Base-by-base conservation (phyloP, 495 filamentous ascomycete genomes). In the Neurospora cerealis region DNA sequence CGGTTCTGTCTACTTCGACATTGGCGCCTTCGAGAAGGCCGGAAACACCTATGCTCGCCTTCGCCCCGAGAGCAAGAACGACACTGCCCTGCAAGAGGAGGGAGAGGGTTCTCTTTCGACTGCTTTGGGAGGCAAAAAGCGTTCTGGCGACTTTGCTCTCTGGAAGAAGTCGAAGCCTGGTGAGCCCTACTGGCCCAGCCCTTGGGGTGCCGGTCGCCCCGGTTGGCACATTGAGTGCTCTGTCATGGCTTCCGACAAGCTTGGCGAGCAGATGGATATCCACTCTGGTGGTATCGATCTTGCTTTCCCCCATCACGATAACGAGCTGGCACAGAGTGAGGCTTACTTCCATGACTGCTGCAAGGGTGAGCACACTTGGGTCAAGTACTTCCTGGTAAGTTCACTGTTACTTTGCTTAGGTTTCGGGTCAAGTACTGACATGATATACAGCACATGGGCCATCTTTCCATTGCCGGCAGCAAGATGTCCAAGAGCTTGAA, bases 221-320 rank as follows among this genome's bases (percentile, higher is more conserved):
- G 96, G 96, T 19, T 98, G 94, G 96, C 96, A 98, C 81, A 98
- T 99, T 70, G 95, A 99, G 84, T 99, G 96, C 88, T 96, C 92
- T 1, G 95, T 93, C 2, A 99, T 99, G 96, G 94, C 95, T 1
- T 94, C 91, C 3, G 92, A 93, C 72, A 89, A 92, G 40, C 85
- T 99, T 6, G 96, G 95, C 9, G 84, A 88, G 54, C 84, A 89
- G 72, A 92, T 99, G 81, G 96, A 99, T 82, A 92, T 98, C 70
- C 95, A 98, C 80, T 95, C 93, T 28, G 96, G 96, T 10, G 96
- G 96, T 44, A 91, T 97, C 71, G 96, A 99, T 81, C 87, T 98
- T 71, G 91, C 91, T 8, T 98, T 98, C 81, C 96, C 96, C 1
- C 96, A 99, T 82, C 96, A 98, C 78, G 96, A 98, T 80, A 98